Conservation (phyloP, 495 filamentous ascomycete species). For the Penicillium simplicissimum region DNA sequence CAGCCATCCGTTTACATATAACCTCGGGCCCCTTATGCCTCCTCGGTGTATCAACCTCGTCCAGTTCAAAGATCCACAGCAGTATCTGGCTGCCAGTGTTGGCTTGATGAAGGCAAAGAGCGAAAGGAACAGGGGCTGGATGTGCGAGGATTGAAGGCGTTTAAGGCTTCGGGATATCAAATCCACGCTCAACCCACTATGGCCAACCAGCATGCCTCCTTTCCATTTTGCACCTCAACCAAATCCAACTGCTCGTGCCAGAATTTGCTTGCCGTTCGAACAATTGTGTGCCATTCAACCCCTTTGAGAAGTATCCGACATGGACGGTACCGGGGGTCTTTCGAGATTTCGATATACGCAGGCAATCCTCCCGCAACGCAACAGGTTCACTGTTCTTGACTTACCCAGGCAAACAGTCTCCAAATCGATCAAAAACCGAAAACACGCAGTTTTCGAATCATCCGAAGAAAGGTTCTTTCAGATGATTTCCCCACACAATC, state of each 20-base stretch:
- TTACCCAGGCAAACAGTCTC: conserved; percentile 38
- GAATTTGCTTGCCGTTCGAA: background rate
- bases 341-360: conserved; percentile 12
- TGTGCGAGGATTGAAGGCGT: background rate
- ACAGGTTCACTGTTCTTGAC: conserved; percentile 23
- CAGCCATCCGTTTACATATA: conserved; percentile 15
- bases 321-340: conserved; percentile 3
- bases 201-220: background rate
- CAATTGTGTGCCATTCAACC: background rate
- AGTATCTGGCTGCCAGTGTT: background rate
- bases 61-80: background rate
- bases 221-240: background rate
- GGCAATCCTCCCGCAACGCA: conserved; percentile 15
- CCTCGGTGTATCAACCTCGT: background rate
- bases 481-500: conserved; percentile 37
- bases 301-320: background rate
- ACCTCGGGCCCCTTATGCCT: conserved; percentile 10
- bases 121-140: background rate
- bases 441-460: conserved; percentile 25
- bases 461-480: conserved; percentile 25
- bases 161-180: background rate
- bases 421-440: conserved; percentile 28
- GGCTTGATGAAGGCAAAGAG: background rate
- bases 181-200: background rate
- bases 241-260: background rate